These are phyloP conservation scores for Rachicladosporium sp. DNA, from an alignment of 2,329 filamentous ascomycete species.

Conservation along the genomic window DNA sequence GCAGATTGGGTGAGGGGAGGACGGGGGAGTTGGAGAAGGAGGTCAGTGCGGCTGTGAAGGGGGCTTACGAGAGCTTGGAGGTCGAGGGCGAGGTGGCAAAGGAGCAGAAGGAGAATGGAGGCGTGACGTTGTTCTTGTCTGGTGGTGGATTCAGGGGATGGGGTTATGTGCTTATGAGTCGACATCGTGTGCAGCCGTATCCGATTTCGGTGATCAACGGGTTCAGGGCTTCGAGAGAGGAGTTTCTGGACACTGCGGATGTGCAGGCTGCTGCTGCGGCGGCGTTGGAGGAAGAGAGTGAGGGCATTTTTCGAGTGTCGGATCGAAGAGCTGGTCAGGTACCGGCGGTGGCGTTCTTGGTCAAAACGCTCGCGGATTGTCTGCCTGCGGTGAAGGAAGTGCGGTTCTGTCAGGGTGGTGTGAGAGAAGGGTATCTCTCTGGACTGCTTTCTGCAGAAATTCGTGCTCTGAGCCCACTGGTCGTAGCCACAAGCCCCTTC, in stretches of 20 bases:
- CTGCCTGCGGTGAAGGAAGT: conserved; percentile 61
- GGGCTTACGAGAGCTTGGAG: conserved; percentile 29
- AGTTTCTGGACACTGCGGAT: conserved; percentile 46
- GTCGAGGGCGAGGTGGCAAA: conserved; percentile 43
- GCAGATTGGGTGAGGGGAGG: conserved; percentile 36
- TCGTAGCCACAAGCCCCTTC: conserved; percentile 45
- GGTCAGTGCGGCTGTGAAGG: conserved; percentile 40
- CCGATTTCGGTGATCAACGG: conserved; percentile 74
- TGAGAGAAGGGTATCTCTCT: conserved; percentile 72
- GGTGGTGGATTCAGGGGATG: conserved; percentile 86
- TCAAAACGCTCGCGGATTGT: conserved; percentile 61
- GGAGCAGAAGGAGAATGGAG: conserved; percentile 31
- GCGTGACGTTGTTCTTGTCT: conserved; percentile 67
- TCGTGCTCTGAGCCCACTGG: conserved; percentile 56
- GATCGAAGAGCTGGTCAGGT: conserved; percentile 69
- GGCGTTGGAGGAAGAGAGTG: conserved; percentile 23
- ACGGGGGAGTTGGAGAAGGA: conserved; percentile 32
- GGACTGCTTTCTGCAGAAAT: conserved; percentile 49
- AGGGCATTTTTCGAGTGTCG: conserved; percentile 57
- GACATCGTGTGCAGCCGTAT: conserved; percentile 61
- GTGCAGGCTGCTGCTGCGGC: conserved; percentile 30
- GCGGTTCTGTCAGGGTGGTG: conserved; percentile 77
- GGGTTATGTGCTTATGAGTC: conserved; percentile 77
- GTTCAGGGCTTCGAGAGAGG: conserved; percentile 51
- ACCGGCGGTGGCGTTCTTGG: conserved; percentile 67